Evolutionary conservation across 495 filamentous ascomycete genomes (phyloP), one percentile per base, ranked within the genome.

Genomic region (Penicillium diatomitis): DNA sequence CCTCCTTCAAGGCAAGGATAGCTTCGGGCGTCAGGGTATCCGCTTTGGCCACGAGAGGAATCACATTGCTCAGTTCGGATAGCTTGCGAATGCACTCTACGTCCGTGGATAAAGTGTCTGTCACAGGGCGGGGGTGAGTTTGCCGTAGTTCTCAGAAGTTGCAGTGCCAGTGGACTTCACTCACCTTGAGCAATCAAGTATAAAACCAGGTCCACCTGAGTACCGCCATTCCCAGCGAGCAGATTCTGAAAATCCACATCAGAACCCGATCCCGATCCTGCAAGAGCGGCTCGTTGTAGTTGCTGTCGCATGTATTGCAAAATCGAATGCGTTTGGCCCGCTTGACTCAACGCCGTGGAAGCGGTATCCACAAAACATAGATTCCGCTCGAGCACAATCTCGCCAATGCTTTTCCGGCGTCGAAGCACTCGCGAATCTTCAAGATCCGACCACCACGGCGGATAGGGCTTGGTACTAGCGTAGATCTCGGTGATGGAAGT

Each of bases 321-420:
- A 12, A 94, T 80, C 10, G 76, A 71, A 35, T 85, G 80, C 34
- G 85, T 86, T 39, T 82, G 81, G 44, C 81, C 82, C 47, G 81
- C 59, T 56, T 78, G 81, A 38, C 82, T 84, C 36, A 78, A 73
- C 10, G 77, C 76, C 64, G 82, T 86, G n/a, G 86, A 81, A 28
- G 85, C 83, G 7, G 89, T 95, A 71, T 98, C 92, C 46, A 96
- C 84, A 62, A 98, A 98, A 61, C 90, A 96, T 7, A 98, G 57
- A 67, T 98, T 98, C 32, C 92, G 77, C 59, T 98, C 92, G 46
- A 98, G 72, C 36, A 96, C 82, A 32, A 81, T 76, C 48, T 92
- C 92, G 6, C 83, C 86, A 48, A 81, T 68, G 55, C 86, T 92
- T 68, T 88, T 95, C 52, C 88, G 78, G 48, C 87, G 77, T 49